Evolutionary conservation across 1,284 basidiomycete species (phyloP).

Genomic region (Porogramme epimiltina): DNA sequence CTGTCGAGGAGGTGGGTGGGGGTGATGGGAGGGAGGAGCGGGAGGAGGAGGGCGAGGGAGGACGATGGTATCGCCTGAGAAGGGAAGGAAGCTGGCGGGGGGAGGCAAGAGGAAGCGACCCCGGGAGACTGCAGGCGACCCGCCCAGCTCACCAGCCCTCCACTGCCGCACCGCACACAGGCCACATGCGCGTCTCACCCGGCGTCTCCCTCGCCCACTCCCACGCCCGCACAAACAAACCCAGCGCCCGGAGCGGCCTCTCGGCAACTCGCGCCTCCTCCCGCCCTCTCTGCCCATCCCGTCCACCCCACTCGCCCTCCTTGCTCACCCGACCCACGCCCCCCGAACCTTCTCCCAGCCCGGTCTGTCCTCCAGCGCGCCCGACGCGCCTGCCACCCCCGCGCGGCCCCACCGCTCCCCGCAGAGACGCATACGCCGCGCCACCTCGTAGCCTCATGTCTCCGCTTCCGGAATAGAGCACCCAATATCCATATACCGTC

Average conservation of each 20-base stretch:
- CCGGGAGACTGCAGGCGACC: too few relatives aligned
- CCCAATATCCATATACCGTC: too few relatives aligned
- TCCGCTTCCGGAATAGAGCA: too few relatives aligned
- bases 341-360: too few relatives aligned
- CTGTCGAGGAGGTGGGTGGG: neutral
- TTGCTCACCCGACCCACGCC: neutral
- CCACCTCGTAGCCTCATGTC: too few relatives aligned
- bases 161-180: too few relatives aligned
- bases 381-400: neutral
- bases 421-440: too few relatives aligned
- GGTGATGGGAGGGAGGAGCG: conserved; percentile 6
- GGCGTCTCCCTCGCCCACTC: conserved; percentile 25
- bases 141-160: too few relatives aligned
- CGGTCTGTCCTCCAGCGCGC: neutral
- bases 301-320: neutral
- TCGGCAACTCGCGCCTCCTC: conserved; percentile 9
- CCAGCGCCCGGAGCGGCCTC: conserved; percentile 24
- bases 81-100: conserved; percentile 16
- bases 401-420: too few relatives aligned
- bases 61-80: conserved; percentile 23
- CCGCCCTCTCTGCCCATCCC: neutral
- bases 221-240: conserved; percentile 29
- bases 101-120: conserved; percentile 20
- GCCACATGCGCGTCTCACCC: too few relatives aligned
- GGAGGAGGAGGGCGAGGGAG: too few relatives aligned